Evolutionary conservation across 2,329 filamentous ascomycete genomes (phyloP), one percentile per base, ranked within the genome.

Genomic region (Beauveria brongniartii): DNA sequence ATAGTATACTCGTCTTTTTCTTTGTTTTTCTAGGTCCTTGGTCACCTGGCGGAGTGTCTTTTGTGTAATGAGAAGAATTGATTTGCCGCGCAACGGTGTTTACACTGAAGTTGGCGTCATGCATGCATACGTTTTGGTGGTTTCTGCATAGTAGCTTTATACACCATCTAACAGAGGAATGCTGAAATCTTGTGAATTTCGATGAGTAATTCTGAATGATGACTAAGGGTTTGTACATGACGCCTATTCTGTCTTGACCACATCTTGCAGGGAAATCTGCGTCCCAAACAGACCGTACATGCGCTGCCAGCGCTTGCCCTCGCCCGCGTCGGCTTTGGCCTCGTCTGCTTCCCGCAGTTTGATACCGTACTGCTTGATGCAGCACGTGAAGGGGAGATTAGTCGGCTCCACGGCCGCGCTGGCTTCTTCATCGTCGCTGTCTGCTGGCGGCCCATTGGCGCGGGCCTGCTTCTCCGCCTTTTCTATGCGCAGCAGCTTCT

Each of bases 331-430:
- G 1, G 76, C 78, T 65, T 77, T 77, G 5, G 61, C 64, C 18
- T 73, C 69, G 64, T 83, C 73, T 26, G 62, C 55, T 63, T 77
- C 75, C 5, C 61, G 64, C 16, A 79, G 71, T 60, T 73, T 77
- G 51, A 89, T 74, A 6, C 88, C 89, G 66, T 89, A 92, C 70
- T 92, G 87, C 64, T 80, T 80, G 63, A 92, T 80, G 67, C 88
- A 90, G 70, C 89, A 92, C 2, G 77, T 73, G 67, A 92, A 91
- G 0, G 88, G 83, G 40, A 75, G 78, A 60, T 86, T 87, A 1
- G 76, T 76, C 4, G 80, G 61, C 41, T 48, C 40, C 18, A 46
- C n/a, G 20, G 26, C 14, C 8, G 34, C 37, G 16, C 28, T 18
- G n/a, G 37, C 14, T 60, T 30, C 43, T n/a, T 65, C 69, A 44